Evolutionary conservation across 805 yeast species (phyloP).

Genomic region (Candida xiaguanensis): DNA sequence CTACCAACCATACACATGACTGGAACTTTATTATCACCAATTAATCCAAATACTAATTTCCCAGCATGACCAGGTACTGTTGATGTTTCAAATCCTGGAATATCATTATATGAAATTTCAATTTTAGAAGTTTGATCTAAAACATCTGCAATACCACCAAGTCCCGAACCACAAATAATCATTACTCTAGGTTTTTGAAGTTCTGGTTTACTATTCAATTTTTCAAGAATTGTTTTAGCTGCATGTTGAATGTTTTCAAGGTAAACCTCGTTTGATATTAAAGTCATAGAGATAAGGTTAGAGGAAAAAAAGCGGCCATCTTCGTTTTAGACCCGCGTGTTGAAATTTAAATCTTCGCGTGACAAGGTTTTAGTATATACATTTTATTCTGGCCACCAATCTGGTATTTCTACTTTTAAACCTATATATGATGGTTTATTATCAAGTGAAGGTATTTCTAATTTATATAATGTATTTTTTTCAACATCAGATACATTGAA

Average conservation of each 20-base stretch:
- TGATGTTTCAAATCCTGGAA: conserved; percentile 78
- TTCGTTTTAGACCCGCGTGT: no score
- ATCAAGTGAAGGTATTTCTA: conserved; percentile 21
- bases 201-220: background rate
- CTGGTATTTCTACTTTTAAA: conserved; percentile 56
- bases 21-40: conserved; percentile 66
- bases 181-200: conserved; percentile 53
- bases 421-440: conserved; percentile 29
- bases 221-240: conserved; percentile 4
- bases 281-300: conserved; percentile 8
- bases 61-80: conserved; percentile 94
- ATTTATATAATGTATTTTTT: conserved; percentile 34
- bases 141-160: conserved; percentile 75
- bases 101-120: conserved; percentile 57
- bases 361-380: background rate
- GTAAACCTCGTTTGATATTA: conserved; percentile 18
- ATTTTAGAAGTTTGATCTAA: conserved; percentile 40
- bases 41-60: conserved; percentile 68
- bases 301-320: background rate
- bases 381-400: conserved; percentile 59
- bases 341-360: no score
- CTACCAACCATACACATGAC: conserved; percentile 94
- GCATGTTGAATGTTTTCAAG: conserved; percentile 10
- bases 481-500: conserved; percentile 46
- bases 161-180: conserved; percentile 92